These are phyloP conservation scores for Microdochium bolleyi DNA, from an alignment of 2,329 filamentous ascomycete species.

Conservation along the genomic window DNA sequence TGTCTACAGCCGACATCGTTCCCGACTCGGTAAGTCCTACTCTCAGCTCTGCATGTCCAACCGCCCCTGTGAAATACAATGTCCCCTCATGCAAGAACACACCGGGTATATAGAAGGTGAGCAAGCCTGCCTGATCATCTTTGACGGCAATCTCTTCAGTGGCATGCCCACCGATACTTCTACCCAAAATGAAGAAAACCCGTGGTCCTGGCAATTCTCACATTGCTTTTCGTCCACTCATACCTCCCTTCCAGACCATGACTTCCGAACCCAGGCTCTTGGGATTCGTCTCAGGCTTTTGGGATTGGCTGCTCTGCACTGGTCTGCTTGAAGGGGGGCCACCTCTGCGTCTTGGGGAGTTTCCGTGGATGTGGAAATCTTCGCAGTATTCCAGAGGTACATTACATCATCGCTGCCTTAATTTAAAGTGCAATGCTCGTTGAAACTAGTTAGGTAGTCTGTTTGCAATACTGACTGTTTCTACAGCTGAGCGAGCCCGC, in stretches of 20 bases:
- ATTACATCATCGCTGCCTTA: constrained; percentile 15
- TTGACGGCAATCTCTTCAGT: constrained; percentile 29
- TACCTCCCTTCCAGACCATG: constrained; percentile 16
- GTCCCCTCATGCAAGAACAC: neutral
- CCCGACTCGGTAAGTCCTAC: constrained; percentile 27
- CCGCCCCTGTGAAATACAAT: constrained; percentile 2
- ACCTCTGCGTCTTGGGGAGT: constrained; percentile 29
- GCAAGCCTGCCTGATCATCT: constrained; percentile 33
- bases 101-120: constrained; percentile 56
- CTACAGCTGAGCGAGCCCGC: constrained; percentile 4
- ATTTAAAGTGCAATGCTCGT: too few relatives aligned
- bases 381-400: constrained; percentile 43
- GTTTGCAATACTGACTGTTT: constrained; percentile 5
- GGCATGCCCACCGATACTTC: constrained; percentile 61
- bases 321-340: constrained; percentile 19
- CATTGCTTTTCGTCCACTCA: neutral
- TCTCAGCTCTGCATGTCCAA: constrained; percentile 5
- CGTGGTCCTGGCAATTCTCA: neutral
- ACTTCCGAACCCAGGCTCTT: constrained; percentile 26
- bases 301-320: constrained; percentile 26
- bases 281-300: constrained; percentile 9
- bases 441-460: constrained; percentile 7
- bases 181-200: constrained; percentile 46
- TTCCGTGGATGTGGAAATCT: constrained; percentile 38
- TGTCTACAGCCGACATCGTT: constrained; percentile 59